A percentile compares a stretch with the other conserved stretches of the same genome.
Evolutionary conservation across 75 land plant genomes (phyloP).

Genomic region (Selaginella moellendorffii): DNA sequence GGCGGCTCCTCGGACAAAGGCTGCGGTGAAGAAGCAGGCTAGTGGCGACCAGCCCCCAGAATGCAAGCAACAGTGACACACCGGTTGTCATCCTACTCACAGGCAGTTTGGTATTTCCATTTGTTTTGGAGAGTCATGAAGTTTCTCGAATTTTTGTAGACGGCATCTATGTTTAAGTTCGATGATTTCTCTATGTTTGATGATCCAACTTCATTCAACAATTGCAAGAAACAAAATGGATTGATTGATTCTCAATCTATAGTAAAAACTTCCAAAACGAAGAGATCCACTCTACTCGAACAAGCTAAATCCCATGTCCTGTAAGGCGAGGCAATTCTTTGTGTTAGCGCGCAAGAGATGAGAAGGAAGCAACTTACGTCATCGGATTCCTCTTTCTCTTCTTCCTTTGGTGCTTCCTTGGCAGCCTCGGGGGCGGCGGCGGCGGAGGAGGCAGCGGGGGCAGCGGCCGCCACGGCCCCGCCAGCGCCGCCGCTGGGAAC

Average conservation of each 20-base stretch:
- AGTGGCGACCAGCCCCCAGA: constrained; percentile 56
- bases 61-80: constrained; percentile 83
- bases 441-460: constrained; percentile 30
- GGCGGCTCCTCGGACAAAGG: constrained; percentile 13
- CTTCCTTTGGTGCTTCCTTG: constrained; percentile 31
- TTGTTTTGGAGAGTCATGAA: too few relatives aligned
- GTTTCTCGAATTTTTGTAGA: too few relatives aligned
- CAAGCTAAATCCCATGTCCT: constrained; percentile 20
- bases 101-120: too few relatives aligned
- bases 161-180: too few relatives aligned
- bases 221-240: too few relatives aligned
- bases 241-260: too few relatives aligned
- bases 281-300: constrained; percentile 13
- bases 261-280: too few relatives aligned
- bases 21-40: constrained; percentile 13
- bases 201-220: too few relatives aligned
- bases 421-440: constrained; percentile 22
- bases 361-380: constrained; percentile 23
- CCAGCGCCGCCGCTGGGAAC: constrained; percentile 71
- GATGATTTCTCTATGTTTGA: too few relatives aligned
- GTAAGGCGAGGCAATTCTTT: neutral
- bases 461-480: constrained; percentile 23
- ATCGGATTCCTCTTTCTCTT: constrained; percentile 44
- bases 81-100: too few relatives aligned
- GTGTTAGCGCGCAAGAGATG: neutral